Evolutionary conservation across 177 flowering plant genomes (phyloP).

Genomic region (Vitis hybrid): DNA sequence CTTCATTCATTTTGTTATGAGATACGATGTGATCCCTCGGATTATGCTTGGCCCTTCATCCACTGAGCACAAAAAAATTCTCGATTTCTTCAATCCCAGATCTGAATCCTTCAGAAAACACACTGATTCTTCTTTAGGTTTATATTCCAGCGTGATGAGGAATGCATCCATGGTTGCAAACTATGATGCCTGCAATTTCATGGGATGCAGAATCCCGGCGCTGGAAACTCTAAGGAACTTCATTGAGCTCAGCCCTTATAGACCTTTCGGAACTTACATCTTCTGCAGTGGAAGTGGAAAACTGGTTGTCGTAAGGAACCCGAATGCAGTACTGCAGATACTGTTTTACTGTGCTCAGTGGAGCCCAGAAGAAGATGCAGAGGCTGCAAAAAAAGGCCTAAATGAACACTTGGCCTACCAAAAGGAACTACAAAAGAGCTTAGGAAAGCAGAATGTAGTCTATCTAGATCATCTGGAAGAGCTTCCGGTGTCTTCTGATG

Average conservation of each 20-base stretch:
- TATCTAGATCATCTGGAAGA: constrained; percentile 30
- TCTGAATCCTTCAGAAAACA: not conserved
- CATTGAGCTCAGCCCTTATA: constrained; percentile 65
- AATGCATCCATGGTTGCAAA: constrained; percentile 49
- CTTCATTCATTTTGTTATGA: constrained; percentile 58
- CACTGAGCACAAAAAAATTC: constrained; percentile 25
- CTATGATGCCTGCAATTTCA: constrained; percentile 54
- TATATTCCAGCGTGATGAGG: constrained; percentile 43
- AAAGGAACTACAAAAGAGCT: constrained; percentile 26
- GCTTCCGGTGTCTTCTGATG: constrained; percentile 41
- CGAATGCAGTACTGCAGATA: constrained; percentile 73
- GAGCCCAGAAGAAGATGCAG: constrained; percentile 22
- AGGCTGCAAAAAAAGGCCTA: constrained; percentile 37
- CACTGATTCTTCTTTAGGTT: constrained; percentile 1
- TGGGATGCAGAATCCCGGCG: constrained; percentile 54
- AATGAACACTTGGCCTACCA: constrained; percentile 51
- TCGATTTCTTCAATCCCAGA: constrained; percentile 37
- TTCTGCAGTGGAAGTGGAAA: constrained; percentile 56
- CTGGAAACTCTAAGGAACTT: constrained; percentile 49
- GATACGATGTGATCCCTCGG: constrained; percentile 68
- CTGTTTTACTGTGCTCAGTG: constrained; percentile 57
- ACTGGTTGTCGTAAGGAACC: constrained; percentile 43
- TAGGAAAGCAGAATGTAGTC: constrained; percentile 34
- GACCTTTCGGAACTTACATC: constrained; percentile 69
- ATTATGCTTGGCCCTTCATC: constrained; percentile 55